phyloP scores from a whole-genome alignment of 768 basidiomycete species.

The Russula foetens region DNA sequence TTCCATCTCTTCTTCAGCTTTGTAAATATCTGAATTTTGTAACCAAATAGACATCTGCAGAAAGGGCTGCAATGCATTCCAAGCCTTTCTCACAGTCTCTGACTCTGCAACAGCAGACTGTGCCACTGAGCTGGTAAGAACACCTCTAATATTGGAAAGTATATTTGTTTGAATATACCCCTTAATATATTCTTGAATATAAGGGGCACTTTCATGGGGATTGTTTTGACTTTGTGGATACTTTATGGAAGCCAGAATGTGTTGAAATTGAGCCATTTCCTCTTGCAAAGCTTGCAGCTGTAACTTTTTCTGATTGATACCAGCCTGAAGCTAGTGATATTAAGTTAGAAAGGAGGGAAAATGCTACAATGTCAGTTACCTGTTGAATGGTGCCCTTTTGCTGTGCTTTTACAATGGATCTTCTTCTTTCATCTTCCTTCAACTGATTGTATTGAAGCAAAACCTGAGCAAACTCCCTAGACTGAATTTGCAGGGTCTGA shows the following conservation, averaged over 20 bases:
- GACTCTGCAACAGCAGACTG: neutral
- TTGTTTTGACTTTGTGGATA: neutral
- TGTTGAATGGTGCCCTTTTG: neutral
- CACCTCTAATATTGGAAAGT: neutral
- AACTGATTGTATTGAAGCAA: conserved; percentile 4
- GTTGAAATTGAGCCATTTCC: conserved; percentile 2
- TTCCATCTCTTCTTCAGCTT: conserved; percentile 5
- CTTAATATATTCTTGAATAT: neutral
- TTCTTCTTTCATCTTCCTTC: neutral
- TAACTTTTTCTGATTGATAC: conserved; percentile 1
- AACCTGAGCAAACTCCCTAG: neutral
- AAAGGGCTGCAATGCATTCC: neutral
- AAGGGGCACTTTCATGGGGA: neutral
- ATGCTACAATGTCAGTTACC: neutral
- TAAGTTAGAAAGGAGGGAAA: neutral
- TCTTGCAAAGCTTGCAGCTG: neutral
- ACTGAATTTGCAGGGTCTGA: neutral
- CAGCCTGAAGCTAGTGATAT: neutral
- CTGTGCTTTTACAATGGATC: neutral
- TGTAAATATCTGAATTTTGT: neutral
- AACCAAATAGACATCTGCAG: conserved; percentile 2
- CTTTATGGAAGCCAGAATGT: neutral
- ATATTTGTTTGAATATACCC: neutral
- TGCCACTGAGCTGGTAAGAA: neutral
- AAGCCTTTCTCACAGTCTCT: neutral